Conservation (phyloP, 257 asterid species). For the Euphrasia confusa region DNA sequence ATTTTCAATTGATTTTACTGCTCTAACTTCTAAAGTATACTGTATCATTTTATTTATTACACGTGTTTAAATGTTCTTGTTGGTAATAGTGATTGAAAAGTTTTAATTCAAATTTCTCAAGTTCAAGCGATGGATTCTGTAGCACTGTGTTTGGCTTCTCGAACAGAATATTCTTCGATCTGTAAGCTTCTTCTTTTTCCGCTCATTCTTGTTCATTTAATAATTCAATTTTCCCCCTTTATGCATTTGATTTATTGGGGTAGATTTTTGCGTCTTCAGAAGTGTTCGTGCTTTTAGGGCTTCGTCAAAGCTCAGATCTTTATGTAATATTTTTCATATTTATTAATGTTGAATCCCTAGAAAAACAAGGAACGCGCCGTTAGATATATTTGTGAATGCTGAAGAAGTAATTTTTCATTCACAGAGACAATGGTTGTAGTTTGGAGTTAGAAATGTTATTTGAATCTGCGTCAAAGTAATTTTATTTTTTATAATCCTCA, state of each 20-base stretch:
- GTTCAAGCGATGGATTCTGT: slow-evolving; percentile 41
- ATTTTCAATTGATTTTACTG: too few species aligned
- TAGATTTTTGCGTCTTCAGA: slow-evolving; percentile 28
- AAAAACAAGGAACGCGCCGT: slow-evolving; percentile 16
- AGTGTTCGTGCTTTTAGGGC: slow-evolving; percentile 39
- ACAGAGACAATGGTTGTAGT: background rate
- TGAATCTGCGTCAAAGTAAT: slow-evolving; percentile 15
- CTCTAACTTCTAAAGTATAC: background rate
- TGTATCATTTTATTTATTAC: background rate
- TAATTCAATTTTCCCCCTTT: slow-evolving; percentile 6
- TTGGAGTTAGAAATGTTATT: slow-evolving; percentile 13
- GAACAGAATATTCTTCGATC: slow-evolving; percentile 38
- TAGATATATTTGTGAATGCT: slow-evolving; percentile 16
- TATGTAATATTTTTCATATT: slow-evolving; percentile 24
- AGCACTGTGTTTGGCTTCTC: slow-evolving; percentile 29
- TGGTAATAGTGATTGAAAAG: background rate
- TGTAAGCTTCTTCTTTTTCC: slow-evolving; percentile 33
- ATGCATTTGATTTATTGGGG: slow-evolving; percentile 23
- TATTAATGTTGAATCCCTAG: slow-evolving; percentile 29
- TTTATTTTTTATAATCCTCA: background rate
- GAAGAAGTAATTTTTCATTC: background rate
- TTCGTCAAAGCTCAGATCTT: slow-evolving; percentile 48
- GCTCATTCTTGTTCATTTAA: slow-evolving; percentile 17
- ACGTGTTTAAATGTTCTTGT: too few species aligned
- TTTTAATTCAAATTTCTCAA: slow-evolving; percentile 28